Evolutionary conservation across 495 filamentous ascomycete species (phyloP), one percentile per base, ranked within the genome.

Genomic region (Aspergillus sparsus): DNA sequence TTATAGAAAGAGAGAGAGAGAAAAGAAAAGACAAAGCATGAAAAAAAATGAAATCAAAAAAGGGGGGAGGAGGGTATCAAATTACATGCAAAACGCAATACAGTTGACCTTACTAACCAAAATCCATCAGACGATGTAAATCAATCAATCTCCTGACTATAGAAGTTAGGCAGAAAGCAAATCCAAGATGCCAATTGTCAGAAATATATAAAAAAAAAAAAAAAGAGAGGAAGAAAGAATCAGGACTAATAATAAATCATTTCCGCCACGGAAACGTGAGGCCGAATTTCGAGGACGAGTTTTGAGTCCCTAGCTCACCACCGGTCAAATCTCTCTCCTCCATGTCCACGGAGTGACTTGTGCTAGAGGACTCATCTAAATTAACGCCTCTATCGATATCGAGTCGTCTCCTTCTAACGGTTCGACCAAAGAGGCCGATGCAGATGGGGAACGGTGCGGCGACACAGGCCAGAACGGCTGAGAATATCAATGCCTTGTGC

Each of bases 401-500:
- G 58, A 89, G 73, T 55, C 91, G 80, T 45, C 84, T 80, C 64
- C 79, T 55, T 57, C 69, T 66, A 57, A 82, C 76, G 51, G 82
- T 62, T 46, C 85, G 66, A 6, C 88, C 84, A 78, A 86, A 87
- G 46, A 84, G 54, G 3, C 91, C 91, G 49, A 97, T 70, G 5
- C 74, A 74, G 49, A 95, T 60, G 5, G 89, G 85, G 62, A 88
- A 76, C 27, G 90, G 88, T 45, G 88, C 83, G 33, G 81, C 85
- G 7, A 80, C 85, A 46, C 82, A 72, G 0, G 84, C 82, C 7
- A 96, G 39, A 0, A 92, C 88, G 3, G 89, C 90, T 33, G 87
- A 80, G 65, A 97, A 95, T 34, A 96, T 80, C 64, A 97, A 74
- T 18, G 90, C 86, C 49, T 80, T 78, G 59, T 76, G 74, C 89